Conservation (phyloP, 2,329 filamentous ascomycete genomes). For the Lachnellula hyalina region DNA sequence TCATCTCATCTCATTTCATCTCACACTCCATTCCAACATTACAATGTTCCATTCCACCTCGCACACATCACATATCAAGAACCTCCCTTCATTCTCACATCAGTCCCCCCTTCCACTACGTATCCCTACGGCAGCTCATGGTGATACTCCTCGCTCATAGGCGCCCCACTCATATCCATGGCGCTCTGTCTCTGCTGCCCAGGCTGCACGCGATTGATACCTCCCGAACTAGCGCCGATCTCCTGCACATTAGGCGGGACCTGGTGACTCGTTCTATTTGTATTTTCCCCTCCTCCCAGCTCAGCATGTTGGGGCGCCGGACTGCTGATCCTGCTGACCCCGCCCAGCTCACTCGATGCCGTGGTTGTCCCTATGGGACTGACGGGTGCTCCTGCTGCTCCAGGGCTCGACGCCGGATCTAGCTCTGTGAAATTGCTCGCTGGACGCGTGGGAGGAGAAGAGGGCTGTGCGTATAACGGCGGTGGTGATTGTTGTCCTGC, state of each 20-base stretch:
- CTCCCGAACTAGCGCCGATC: constrained; percentile 2
- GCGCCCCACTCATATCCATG: constrained; percentile 19
- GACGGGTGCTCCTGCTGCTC: not conserved
- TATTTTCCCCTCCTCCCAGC: not conserved
- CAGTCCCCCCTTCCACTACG: not conserved
- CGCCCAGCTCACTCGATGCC: not conserved
- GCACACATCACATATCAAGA: not conserved
- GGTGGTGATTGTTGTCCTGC: constrained; percentile 2
- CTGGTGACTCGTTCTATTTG: not conserved
- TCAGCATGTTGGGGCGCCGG: not conserved
- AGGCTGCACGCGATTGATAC: constrained; percentile 2
- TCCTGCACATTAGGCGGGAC: not conserved
- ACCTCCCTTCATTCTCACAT: not conserved
- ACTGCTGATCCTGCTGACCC: not conserved
- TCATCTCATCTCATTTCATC: too few relatives aligned
- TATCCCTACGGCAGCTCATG: not conserved
- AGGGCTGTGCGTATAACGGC: constrained; percentile 10
- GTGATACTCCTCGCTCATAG: constrained; percentile 15
- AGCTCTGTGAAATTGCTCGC: constrained; percentile 9
- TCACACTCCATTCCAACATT: not conserved
- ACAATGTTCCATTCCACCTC: not conserved
- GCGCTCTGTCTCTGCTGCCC: constrained; percentile 1
- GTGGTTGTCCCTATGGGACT: not conserved
- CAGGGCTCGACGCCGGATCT: not conserved
- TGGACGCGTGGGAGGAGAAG: not conserved